phyloP scores from a whole-genome alignment of 148 eudicot species.

The Persicaria tinctoria region DNA sequence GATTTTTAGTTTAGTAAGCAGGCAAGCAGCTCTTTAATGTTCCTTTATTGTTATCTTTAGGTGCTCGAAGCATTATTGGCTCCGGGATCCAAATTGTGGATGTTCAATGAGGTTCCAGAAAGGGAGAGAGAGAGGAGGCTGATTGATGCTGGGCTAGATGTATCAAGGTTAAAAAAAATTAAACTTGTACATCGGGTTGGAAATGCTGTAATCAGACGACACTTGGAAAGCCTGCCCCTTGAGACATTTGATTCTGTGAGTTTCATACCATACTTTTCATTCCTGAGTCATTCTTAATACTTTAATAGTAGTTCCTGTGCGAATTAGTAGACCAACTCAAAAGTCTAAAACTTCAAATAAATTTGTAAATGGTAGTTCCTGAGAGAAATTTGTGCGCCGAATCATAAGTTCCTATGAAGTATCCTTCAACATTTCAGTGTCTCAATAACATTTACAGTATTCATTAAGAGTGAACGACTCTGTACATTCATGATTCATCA shows the following conservation, averaged over 20 bases:
- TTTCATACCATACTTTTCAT: slow-evolving; percentile 10
- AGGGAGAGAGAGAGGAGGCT: slow-evolving; percentile 72
- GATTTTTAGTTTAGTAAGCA: not conserved
- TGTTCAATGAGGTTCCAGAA: slow-evolving; percentile 84
- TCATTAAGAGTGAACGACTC: too few species aligned
- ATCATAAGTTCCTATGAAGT: not conserved
- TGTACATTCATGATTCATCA: too few species aligned
- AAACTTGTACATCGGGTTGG: slow-evolving; percentile 89
- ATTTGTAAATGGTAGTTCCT: not conserved
- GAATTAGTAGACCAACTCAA: not conserved
- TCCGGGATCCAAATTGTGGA: slow-evolving; percentile 85
- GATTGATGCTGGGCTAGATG: slow-evolving; percentile 85
- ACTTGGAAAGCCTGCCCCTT: slow-evolving; percentile 68
- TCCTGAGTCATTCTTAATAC: not conserved
- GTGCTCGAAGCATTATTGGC: slow-evolving; percentile 83
- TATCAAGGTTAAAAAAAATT: slow-evolving; percentile 51
- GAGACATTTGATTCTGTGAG: slow-evolving; percentile 98
- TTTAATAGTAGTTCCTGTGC: not conserved
- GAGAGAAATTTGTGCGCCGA: not conserved
- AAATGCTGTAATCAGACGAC: slow-evolving; percentile 81
- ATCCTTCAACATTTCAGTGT: too few species aligned
- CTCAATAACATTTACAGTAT: too few species aligned
- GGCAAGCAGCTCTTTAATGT: not conserved
- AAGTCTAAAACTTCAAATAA: not conserved
- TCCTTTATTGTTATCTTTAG: slow-evolving; percentile 20